Percentiles rank a stretch among this genome's conserved stretches.
These are phyloP conservation scores for Trichophyton verrucosum DNA, from an alignment of 2,329 filamentous ascomycete species.

Conservation along the genomic window DNA sequence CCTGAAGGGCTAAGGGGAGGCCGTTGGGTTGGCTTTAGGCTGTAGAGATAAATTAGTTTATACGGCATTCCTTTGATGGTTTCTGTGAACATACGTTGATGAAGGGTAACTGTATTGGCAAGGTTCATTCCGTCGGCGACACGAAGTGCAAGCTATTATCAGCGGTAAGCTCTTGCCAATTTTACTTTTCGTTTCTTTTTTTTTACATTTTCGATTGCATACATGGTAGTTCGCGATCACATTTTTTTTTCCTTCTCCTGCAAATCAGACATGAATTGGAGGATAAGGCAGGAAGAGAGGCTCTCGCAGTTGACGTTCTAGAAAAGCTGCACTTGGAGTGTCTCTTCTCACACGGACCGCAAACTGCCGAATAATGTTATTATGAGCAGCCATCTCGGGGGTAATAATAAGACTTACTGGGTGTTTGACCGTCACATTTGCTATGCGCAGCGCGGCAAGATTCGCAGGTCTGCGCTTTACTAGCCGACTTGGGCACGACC, in stretches of 20 bases:
- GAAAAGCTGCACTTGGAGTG: not conserved
- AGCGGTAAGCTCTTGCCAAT: not conserved
- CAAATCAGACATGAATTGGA: constrained; percentile 4
- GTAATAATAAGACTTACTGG: not conserved
- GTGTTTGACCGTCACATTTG: not conserved
- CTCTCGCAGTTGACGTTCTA: not conserved
- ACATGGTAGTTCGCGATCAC: constrained; percentile 9
- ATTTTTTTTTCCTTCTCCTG: constrained; percentile 9
- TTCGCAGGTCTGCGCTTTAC: not conserved
- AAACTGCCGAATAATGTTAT: not conserved
- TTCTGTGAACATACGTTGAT: constrained; percentile 2
- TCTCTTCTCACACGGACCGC: not conserved
- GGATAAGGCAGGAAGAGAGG: not conserved
- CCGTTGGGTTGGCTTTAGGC: not conserved
- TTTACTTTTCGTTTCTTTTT: not conserved
- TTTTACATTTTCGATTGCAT: not conserved
- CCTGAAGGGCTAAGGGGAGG: not conserved
- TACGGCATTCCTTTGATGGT: not conserved
- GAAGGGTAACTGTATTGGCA: not conserved
- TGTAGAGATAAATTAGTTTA: not conserved
- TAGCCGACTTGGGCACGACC: not conserved
- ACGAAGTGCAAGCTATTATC: constrained; percentile 5
- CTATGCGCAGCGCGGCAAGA: not conserved
- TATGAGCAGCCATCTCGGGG: not conserved
- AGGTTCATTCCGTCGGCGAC: not conserved